These are phyloP conservation scores for Mycosarcoma maydis DNA, from an alignment of 1,284 basidiomycete species.

Conservation along the genomic window DNA sequence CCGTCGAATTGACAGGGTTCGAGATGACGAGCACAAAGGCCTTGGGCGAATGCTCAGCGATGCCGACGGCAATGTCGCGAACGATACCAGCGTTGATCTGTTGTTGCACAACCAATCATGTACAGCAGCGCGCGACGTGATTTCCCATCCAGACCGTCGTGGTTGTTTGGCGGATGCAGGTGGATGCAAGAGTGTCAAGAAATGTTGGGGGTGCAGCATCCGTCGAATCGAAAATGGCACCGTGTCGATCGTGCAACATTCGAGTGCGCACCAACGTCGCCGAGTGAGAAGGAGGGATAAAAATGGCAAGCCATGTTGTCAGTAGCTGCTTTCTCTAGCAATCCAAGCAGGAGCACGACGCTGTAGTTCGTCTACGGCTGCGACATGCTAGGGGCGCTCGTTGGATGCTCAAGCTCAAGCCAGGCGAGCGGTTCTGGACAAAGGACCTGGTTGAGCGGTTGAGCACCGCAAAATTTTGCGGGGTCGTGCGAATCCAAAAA, in stretches of 20 bases:
- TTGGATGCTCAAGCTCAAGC: too few species aligned
- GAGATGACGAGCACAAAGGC: conserved; percentile 96
- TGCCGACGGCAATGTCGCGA: conserved; percentile 86
- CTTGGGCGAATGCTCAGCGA: conserved; percentile 85
- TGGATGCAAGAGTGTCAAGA: not conserved
- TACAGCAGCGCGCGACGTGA: not conserved
- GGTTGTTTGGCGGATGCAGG: conserved; percentile 2
- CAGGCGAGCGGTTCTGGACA: too few species aligned
- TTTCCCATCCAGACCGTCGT: too few species aligned
- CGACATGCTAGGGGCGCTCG: too few species aligned
- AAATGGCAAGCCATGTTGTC: not conserved
- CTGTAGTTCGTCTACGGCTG: too few species aligned
- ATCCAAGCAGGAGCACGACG: too few species aligned
- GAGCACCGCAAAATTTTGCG: conserved; percentile 7
- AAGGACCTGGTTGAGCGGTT: conserved; percentile 5
- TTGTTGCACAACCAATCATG: not conserved
- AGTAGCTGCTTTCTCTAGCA: conserved; percentile 1
- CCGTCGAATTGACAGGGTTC: conserved; percentile 94
- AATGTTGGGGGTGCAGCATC: conserved; percentile 16
- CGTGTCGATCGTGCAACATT: too few species aligned
- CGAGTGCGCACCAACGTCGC: conserved; percentile 66
- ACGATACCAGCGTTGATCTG: conserved; percentile 98
- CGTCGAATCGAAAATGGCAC: too few species aligned
- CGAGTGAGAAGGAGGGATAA: not conserved
- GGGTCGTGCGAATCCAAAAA: not conserved